Percentiles rank a stretch among this genome's conserved stretches.
phyloP scores from a whole-genome alignment of 2,329 filamentous ascomycete genomes.

The Aspergillus niger region DNA sequence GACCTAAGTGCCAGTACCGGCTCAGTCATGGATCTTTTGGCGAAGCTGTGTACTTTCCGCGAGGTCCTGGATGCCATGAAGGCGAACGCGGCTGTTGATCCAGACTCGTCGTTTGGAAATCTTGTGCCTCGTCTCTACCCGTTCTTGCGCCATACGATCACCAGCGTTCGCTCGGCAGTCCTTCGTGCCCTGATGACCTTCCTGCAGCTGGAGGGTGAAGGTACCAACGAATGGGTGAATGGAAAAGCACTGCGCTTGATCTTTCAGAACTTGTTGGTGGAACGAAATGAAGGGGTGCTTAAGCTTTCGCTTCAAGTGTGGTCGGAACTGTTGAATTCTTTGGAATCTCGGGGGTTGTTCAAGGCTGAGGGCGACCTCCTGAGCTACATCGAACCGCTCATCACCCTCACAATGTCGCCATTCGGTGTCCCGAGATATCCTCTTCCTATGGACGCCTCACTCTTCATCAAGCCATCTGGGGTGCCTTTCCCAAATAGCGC shows the following conservation, averaged over 20 bases:
- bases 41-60: constrained; percentile 91
- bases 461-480: constrained; percentile 94
- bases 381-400: constrained; percentile 74
- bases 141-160: constrained; percentile 95
- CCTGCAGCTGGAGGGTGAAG: constrained; percentile 77
- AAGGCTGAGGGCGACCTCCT: constrained; percentile 73
- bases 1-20: constrained; percentile 96
- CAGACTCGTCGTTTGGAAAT: constrained; percentile 86
- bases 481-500: constrained; percentile 67
- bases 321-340: constrained; percentile 71
- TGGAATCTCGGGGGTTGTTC: constrained; percentile 62
- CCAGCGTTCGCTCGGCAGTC: constrained; percentile 89
- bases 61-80: constrained; percentile 95
- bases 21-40: constrained; percentile 96
- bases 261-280: constrained; percentile 93
- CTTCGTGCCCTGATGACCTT: constrained; percentile 92
- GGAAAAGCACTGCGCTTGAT: constrained; percentile 84
- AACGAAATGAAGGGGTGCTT: constrained; percentile 81
- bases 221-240: constrained; percentile 86
- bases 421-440: constrained; percentile 90
- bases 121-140: constrained; percentile 93
- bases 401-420: constrained; percentile 83
- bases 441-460: constrained; percentile 82
- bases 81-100: constrained; percentile 75
- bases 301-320: constrained; percentile 84